Base-by-base conservation (phyloP, 2,329 filamentous ascomycete species). In the Pyrenochaeta sp. region DNA sequence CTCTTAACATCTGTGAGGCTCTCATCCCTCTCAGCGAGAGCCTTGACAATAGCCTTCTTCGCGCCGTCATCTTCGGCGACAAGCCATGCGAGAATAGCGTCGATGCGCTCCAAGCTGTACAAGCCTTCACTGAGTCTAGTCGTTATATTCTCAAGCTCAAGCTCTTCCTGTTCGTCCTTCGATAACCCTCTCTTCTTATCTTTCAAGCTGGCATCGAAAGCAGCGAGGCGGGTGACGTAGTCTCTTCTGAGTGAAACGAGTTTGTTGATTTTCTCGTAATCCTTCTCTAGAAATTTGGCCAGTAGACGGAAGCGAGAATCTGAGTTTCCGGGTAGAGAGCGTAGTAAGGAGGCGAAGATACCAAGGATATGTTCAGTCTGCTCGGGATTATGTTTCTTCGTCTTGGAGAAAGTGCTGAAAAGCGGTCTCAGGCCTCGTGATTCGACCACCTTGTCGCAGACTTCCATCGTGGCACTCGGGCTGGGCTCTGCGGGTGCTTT, bases 241-340 rank as follows among this genome's bases (percentile, higher is more conserved):
- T 89, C 87, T 34, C 83, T 75, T 27, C 92, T 82, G 34, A 96
- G 71, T 47, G 81, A 77, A 23, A 96, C 69, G 4, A 97, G 77
- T 65, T 86, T 89, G 5, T 67, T 74, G 24, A 90, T 83, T 77
- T 97, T 97, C 56, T 87, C 90, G 67, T 95, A 96, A 54, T 96
- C 86, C 66, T 90, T 96, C 70, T 99, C 94, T 13, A 96, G 88
- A 61, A 97, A 97, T 65, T 99, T 99, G 34, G 92, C 93, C 3
- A 97, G 80, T 1, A 87, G 82, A 3, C 94, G 84, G 58, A 97
- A 95, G 5, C 94, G 83, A 21, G 86, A 80, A 0, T 89, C 79
- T 1, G 89, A 91, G 21, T 90, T 84, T 11, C 85, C 88, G 0
- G 92, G 91, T 1, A 99, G 72, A 3, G 86, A 79, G 17, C 91